A percentile compares a stretch with the other conserved stretches of the same genome.
These are phyloP conservation scores for Trametes pubescens DNA, from an alignment of 1,284 basidiomycete genomes.

Conservation along the genomic window DNA sequence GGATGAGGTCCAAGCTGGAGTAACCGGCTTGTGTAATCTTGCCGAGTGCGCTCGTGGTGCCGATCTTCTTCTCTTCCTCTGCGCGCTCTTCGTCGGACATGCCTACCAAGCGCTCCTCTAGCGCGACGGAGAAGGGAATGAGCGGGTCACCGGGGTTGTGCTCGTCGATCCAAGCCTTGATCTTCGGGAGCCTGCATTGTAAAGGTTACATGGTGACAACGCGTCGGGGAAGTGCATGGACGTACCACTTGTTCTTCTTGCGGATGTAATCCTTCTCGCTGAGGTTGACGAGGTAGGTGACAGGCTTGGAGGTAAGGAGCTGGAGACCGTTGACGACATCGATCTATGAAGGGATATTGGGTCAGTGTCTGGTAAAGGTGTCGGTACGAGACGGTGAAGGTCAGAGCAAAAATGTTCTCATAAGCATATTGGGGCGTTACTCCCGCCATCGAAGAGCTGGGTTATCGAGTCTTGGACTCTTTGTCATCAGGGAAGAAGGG, in stretches of 20 bases:
- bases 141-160: conserved; percentile 96
- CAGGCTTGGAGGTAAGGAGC: conserved; percentile 96
- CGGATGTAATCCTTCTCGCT: conserved; percentile 95
- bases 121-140: conserved; percentile 96
- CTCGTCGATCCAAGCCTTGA: conserved; percentile 98
- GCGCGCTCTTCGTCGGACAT: conserved; percentile 78
- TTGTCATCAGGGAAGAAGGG: conserved; percentile 60
- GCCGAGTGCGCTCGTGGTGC: conserved; percentile 77
- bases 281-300: conserved; percentile 98
- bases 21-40: conserved; percentile 97
- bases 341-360: conserved; percentile 62
- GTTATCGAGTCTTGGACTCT: conserved; percentile 73
- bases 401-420: conserved; percentile 52
- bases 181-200: conserved; percentile 83
- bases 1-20: conserved; percentile 86
- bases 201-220: not conserved
- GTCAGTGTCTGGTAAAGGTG: not conserved
- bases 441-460: conserved; percentile 60
- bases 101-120: conserved; percentile 89
- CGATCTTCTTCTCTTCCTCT: conserved; percentile 79
- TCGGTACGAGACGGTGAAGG: conserved; percentile 3
- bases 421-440: conserved; percentile 63
- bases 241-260: conserved; percentile 98
- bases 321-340: conserved; percentile 94
- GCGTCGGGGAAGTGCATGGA: conserved; percentile 2